phyloP scores from a whole-genome alignment of 352 stramenopile species.

The Globisporangium ultimum region DNA sequence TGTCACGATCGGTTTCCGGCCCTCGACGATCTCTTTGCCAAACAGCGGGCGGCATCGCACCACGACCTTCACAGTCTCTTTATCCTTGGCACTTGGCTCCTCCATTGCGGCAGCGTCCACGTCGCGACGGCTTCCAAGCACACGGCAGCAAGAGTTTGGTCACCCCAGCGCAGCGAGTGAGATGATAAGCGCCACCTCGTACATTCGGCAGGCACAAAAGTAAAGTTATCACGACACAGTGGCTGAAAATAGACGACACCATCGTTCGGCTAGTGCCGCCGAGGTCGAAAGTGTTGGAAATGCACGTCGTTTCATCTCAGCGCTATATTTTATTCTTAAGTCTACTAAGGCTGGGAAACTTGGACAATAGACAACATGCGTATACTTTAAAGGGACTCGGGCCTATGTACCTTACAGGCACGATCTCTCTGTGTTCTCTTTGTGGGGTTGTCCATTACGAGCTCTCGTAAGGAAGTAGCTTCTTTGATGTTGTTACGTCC shows the following conservation, averaged over 20 bases:
- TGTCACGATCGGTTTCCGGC: conserved; percentile 77
- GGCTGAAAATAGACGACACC: background rate
- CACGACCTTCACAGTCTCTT: conserved; percentile 88
- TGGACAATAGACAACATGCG: too few relatives aligned
- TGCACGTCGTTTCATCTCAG: background rate
- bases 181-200: too few relatives aligned
- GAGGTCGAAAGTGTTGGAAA: background rate
- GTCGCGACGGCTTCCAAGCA: background rate
- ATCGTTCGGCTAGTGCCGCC: background rate
- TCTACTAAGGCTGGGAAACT: too few relatives aligned
- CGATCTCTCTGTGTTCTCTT: too few relatives aligned
- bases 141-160: background rate
- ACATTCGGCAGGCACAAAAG: too few relatives aligned
- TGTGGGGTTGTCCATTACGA: too few relatives aligned
- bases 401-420: too few relatives aligned
- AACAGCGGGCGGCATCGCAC: conserved; percentile 86
- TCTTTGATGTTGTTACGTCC: too few relatives aligned
- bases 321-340: background rate
- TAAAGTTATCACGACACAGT: too few relatives aligned
- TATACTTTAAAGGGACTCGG: too few relatives aligned
- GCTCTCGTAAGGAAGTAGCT: too few relatives aligned
- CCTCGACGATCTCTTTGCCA: conserved; percentile 79
- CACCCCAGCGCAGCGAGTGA: too few relatives aligned
- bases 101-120: conserved; percentile 1
- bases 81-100: conserved; percentile 40